phyloP scores from a whole-genome alignment of 139 green algal species.

The Coelastrella sp. region DNA sequence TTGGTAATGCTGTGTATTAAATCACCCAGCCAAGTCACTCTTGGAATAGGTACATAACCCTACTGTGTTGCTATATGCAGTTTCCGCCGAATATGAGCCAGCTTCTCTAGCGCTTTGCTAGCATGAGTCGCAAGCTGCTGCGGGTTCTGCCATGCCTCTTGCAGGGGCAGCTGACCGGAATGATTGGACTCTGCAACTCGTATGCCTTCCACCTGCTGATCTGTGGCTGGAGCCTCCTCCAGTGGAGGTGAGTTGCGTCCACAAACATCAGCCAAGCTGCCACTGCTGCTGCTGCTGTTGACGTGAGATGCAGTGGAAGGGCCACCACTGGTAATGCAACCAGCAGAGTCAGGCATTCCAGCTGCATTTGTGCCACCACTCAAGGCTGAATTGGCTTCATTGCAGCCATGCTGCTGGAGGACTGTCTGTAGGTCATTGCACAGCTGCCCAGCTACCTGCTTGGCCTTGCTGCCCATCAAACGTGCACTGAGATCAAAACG shows the following conservation, averaged over 20 bases:
- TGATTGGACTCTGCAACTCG: neutral
- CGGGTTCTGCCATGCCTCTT: no score
- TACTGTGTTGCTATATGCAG: no score
- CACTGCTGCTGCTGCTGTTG: constrained; percentile 1
- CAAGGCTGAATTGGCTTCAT: no score
- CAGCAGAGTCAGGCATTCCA: neutral
- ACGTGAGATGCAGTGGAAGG: neutral
- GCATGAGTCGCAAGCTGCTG: no score
- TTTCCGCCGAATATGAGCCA: no score
- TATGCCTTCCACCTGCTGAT: neutral
- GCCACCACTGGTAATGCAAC: neutral
- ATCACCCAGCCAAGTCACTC: no score
- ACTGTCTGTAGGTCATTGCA: neutral
- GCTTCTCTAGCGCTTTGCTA: no score
- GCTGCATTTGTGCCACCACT: neutral
- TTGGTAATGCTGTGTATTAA: no score
- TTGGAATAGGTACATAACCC: no score
- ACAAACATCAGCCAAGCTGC: neutral
- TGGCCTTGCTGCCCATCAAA: constrained; percentile 14
- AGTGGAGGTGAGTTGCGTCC: no score
- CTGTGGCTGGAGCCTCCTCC: neutral
- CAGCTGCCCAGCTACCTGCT: neutral
- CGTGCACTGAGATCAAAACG: constrained; percentile 30
- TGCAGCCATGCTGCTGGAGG: neutral
- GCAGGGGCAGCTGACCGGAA: no score